These are phyloP conservation scores for Heterobasidion occidentale DNA, from an alignment of 1,284 basidiomycete genomes.

Conservation along the genomic window DNA sequence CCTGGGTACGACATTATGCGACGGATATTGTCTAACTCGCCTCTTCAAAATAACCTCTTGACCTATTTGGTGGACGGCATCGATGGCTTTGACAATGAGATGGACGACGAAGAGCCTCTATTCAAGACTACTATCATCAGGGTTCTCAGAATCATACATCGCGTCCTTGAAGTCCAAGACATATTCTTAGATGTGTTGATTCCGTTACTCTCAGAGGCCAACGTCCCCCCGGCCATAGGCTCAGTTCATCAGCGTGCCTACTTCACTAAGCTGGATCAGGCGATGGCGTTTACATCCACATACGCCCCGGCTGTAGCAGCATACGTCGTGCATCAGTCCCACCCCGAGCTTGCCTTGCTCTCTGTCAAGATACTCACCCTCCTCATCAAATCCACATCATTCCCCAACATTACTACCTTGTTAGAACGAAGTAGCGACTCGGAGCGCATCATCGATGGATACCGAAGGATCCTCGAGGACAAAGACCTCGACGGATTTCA, in stretches of 20 bases:
- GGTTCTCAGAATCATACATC: constrained; percentile 76
- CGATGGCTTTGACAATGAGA: constrained; percentile 66
- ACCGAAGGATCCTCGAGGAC: constrained; percentile 60
- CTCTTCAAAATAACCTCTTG: constrained; percentile 66
- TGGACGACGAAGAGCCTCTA: constrained; percentile 60
- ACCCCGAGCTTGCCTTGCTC: constrained; percentile 72
- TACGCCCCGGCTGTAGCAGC: constrained; percentile 81
- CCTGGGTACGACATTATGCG: constrained; percentile 88
- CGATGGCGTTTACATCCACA: constrained; percentile 68
- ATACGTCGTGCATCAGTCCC: constrained; percentile 66
- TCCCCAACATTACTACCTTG: constrained; percentile 71
- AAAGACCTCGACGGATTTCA: constrained; percentile 56
- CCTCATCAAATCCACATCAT: constrained; percentile 52
- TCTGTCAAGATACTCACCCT: constrained; percentile 73
- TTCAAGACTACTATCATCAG: constrained; percentile 75
- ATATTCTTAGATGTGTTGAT: constrained; percentile 87
- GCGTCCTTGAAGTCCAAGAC: constrained; percentile 81
- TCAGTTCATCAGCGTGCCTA: constrained; percentile 55
- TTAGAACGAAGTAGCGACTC: constrained; percentile 83
- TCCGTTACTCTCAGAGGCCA: constrained; percentile 66
- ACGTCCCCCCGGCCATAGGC: constrained; percentile 44
- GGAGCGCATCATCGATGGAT: constrained; percentile 79
- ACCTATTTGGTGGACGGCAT: constrained; percentile 74
- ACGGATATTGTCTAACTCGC: constrained; percentile 67
- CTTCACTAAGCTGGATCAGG: constrained; percentile 73